A percentile compares a stretch with the other conserved stretches of the same genome.
Evolutionary conservation across 2,329 filamentous ascomycete species (phyloP).

Genomic region (Talaromyces islandicus): DNA sequence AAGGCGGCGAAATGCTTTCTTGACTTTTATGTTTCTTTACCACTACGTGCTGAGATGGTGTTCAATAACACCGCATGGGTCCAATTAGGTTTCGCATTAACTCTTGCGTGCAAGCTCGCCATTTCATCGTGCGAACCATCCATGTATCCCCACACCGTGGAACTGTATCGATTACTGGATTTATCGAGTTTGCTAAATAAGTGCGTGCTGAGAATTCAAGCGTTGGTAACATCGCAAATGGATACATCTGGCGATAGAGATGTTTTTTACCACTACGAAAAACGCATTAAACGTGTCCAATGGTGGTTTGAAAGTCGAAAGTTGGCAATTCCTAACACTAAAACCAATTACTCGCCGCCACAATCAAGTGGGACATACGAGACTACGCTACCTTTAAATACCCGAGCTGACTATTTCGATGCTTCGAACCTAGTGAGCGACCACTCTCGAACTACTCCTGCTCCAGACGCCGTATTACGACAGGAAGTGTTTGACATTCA

Average conservation of each 20-base stretch:
- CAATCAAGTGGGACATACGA: not conserved
- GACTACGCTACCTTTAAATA: not conserved
- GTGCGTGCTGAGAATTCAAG: not conserved
- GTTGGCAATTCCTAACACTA: not conserved
- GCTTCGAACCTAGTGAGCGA: not conserved
- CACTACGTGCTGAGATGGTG: conserved; percentile 26
- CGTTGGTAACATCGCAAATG: not conserved
- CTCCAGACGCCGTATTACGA: not conserved
- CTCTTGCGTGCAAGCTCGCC: conserved; percentile 13
- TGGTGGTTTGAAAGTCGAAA: not conserved
- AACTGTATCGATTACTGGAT: not conserved
- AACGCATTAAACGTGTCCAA: not conserved
- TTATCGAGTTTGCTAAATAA: not conserved
- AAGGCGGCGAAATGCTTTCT: conserved; percentile 17
- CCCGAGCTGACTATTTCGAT: not conserved
- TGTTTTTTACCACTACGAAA: not conserved
- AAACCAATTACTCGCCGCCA: not conserved
- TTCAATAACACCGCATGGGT: conserved; percentile 38
- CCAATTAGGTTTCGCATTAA: conserved; percentile 31
- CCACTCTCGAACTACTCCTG: not conserved
- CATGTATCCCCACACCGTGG: not conserved
- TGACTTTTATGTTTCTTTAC: conserved; percentile 29
- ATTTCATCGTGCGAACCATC: not conserved
- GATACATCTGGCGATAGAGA: not conserved
- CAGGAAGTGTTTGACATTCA: not conserved